Conservation (phyloP, 106 monocot species). For the Dendrobium officinale region DNA sequence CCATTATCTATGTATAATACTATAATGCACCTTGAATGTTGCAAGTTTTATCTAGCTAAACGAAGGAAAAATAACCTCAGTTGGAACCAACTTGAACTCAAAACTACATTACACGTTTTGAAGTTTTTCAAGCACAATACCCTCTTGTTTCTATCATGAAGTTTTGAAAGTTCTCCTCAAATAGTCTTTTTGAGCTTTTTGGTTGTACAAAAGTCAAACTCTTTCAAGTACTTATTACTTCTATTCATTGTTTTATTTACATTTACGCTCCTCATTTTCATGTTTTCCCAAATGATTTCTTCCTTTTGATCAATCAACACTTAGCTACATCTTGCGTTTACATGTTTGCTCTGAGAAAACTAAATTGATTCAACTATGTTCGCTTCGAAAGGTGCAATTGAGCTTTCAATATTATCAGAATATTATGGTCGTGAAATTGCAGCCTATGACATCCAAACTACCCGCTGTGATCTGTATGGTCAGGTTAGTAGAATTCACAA, state of each 20-base stretch:
- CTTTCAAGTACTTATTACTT: too few species aligned
- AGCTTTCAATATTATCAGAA: slow-evolving; percentile 81
- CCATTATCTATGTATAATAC: too few species aligned
- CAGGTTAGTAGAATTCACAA: slow-evolving; percentile 40
- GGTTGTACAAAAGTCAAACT: too few species aligned
- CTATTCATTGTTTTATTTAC: too few species aligned
- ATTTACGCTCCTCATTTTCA: not conserved
- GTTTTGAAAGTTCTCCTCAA: too few species aligned
- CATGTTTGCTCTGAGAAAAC: not conserved
- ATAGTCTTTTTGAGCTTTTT: too few species aligned
- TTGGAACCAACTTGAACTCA: too few species aligned
- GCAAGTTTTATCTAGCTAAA: too few species aligned
- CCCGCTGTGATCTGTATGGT: slow-evolving; percentile 95
- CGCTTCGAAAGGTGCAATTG: slow-evolving; percentile 67
- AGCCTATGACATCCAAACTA: slow-evolving; percentile 94
- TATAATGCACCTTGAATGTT: too few species aligned
- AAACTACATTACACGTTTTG: too few species aligned
- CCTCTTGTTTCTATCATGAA: not conserved
- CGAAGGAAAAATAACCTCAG: too few species aligned
- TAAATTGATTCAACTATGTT: slow-evolving; percentile 1
- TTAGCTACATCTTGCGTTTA: slow-evolving; percentile 5
- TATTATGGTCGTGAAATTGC: slow-evolving; percentile 96
- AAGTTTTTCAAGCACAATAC: too few species aligned
- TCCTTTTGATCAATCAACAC: slow-evolving; percentile 5
- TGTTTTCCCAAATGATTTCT: not conserved